Evolutionary conservation across 2,329 filamentous ascomycete genomes (phyloP).

Genomic region (Dissoconium aciculare): DNA sequence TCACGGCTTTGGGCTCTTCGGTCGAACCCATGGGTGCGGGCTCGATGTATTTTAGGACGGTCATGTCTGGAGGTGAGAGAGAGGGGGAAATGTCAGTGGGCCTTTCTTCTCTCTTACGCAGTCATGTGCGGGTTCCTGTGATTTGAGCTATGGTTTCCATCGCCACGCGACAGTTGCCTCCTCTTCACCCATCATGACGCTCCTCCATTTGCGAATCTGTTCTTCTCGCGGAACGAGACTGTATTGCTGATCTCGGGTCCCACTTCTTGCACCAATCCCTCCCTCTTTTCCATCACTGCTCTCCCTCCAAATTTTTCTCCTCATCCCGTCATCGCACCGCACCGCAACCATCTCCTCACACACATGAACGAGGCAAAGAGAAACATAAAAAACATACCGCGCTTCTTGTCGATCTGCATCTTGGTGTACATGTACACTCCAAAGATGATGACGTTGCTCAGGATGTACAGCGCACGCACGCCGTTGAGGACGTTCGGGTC

Average conservation of each 20-base stretch:
- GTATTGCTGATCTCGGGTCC: too few species aligned
- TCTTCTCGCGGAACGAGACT: too few species aligned
- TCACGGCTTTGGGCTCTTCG: slow-evolving; percentile 91
- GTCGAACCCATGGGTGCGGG: slow-evolving; percentile 81
- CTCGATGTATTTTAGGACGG: slow-evolving; percentile 97
- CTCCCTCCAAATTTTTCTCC: too few species aligned
- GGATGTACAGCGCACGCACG: slow-evolving; percentile 49
- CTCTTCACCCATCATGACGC: too few species aligned
- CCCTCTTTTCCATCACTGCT: too few species aligned
- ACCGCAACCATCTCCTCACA: too few species aligned
- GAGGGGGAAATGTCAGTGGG: slow-evolving; percentile 3
- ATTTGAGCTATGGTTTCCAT: too few species aligned
- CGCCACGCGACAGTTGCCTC: too few species aligned
- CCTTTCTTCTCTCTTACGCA: background rate
- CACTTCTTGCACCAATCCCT: too few species aligned
- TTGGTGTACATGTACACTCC: slow-evolving; percentile 75
- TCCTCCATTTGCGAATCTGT: too few species aligned
- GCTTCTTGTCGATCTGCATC: slow-evolving; percentile 82
- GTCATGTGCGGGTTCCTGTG: too few species aligned
- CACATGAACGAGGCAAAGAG: background rate
- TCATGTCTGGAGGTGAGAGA: slow-evolving; percentile 70
- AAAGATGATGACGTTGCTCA: slow-evolving; percentile 71
- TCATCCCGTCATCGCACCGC: too few species aligned
- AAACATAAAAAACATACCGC: slow-evolving; percentile 47
- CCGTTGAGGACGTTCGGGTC: slow-evolving; percentile 56